phyloP scores from a whole-genome alignment of 2,329 filamentous ascomycete genomes.

The Aspergillus novofumigatus region DNA sequence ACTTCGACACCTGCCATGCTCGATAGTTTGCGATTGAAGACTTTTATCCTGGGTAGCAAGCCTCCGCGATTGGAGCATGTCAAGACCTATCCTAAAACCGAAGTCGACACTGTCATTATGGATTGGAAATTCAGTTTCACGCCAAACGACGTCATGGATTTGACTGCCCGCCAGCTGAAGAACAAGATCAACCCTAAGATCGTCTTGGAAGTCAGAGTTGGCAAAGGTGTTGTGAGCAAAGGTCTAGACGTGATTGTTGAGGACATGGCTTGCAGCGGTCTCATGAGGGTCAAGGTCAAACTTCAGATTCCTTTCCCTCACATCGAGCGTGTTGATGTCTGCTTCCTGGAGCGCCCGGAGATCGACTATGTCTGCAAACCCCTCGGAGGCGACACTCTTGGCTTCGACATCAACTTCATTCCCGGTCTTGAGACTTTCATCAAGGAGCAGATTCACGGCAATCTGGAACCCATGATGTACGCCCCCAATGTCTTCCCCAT shows the following conservation, averaged over 20 bases:
- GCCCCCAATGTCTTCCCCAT: conserved; percentile 96
- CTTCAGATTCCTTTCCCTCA: conserved; percentile 94
- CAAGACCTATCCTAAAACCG: conserved; percentile 93
- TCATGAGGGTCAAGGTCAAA: conserved; percentile 98
- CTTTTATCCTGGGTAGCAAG: conserved; percentile 90
- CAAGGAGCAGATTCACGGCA: conserved; percentile 91
- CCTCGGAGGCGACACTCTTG: conserved; percentile 87
- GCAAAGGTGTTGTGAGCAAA: conserved; percentile 96
- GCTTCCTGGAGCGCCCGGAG: conserved; percentile 80
- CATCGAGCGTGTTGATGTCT: conserved; percentile 90
- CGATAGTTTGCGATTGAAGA: conserved; percentile 89
- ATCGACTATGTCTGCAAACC: conserved; percentile 99
- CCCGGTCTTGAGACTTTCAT: conserved; percentile 92
- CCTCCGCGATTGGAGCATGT: conserved; percentile 95
- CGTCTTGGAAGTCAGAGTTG: conserved; percentile 87
- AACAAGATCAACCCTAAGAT: conserved; percentile 97
- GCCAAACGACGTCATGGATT: conserved; percentile 85
- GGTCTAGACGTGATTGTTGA: conserved; percentile 96
- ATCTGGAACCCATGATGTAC: conserved; percentile 96
- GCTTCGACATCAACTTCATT: conserved; percentile 99
- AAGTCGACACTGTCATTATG: conserved; percentile 96
- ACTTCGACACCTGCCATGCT: conserved; percentile 87
- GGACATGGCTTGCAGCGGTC: conserved; percentile 90
- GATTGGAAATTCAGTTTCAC: conserved; percentile 99
- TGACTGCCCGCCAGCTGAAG: conserved; percentile 84